A percentile compares a stretch with the other conserved stretches of the same genome.
Evolutionary conservation across 495 filamentous ascomycete genomes (phyloP).

Genomic region (Durotheca rogersii): DNA sequence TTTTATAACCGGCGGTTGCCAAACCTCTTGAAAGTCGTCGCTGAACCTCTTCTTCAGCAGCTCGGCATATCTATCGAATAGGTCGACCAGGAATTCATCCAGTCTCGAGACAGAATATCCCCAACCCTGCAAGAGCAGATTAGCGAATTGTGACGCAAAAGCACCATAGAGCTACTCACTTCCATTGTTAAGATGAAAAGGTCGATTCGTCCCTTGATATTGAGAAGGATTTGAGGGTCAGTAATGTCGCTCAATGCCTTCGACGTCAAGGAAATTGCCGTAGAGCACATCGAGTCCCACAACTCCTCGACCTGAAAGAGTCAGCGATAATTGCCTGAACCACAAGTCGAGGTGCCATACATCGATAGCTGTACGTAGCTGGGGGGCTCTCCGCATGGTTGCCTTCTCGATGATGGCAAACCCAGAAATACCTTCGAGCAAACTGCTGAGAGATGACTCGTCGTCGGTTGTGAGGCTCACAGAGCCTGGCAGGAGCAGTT

Average conservation of each 20-base stretch:
- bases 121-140: slow-evolving; percentile 65
- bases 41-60: slow-evolving; percentile 88
- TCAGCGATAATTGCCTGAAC: slow-evolving; percentile 25
- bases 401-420: slow-evolving; percentile 96
- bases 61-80: slow-evolving; percentile 92
- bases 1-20: slow-evolving; percentile 63
- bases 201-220: slow-evolving; percentile 88
- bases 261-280: slow-evolving; percentile 74
- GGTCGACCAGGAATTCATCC: slow-evolving; percentile 74
- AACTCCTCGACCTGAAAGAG: slow-evolving; percentile 78
- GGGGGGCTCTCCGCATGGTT: slow-evolving; percentile 82
- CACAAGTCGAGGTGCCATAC: slow-evolving; percentile 49
- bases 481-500: slow-evolving; percentile 74
- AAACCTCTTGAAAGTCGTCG: slow-evolving; percentile 87
- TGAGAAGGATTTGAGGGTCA: slow-evolving; percentile 80
- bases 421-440: slow-evolving; percentile 90
- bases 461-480: slow-evolving; percentile 75
- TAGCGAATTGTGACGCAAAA: slow-evolving; percentile 9
- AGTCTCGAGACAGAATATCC: slow-evolving; percentile 78
- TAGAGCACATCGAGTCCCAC: slow-evolving; percentile 97
- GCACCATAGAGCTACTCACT: slow-evolving; percentile 44
- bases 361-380: slow-evolving; percentile 79
- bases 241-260: slow-evolving; percentile 73
- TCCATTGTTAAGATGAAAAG: slow-evolving; percentile 98
- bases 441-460: slow-evolving; percentile 71